These are phyloP conservation scores for Luzula sylvatica DNA, from an alignment of 176 grass and related monocot species.

Conservation along the genomic window DNA sequence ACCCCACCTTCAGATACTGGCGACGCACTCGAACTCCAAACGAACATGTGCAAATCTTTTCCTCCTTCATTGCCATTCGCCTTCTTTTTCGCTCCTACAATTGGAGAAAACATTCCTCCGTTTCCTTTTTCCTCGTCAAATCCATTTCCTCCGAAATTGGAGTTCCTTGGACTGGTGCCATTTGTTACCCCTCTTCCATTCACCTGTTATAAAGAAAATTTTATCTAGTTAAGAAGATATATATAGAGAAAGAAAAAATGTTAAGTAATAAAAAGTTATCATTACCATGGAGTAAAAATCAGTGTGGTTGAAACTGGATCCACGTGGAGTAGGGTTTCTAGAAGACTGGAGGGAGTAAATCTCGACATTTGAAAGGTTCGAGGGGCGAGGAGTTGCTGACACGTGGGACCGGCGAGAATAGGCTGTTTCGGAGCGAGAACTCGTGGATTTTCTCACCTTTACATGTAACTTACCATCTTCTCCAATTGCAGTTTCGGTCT, in stretches of 20 bases:
- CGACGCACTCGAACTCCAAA: slow-evolving; percentile 60
- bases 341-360: slow-evolving; percentile 91
- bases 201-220: neutral
- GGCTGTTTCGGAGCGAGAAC: slow-evolving; percentile 50
- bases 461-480: slow-evolving; percentile 43
- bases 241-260: too few relatives aligned
- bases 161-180: slow-evolving; percentile 23
- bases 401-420: slow-evolving; percentile 45
- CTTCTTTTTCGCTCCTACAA: slow-evolving; percentile 34
- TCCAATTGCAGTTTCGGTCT: slow-evolving; percentile 41
- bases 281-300: slow-evolving; percentile 82
- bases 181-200: neutral
- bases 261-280: neutral
- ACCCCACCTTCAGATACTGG: slow-evolving; percentile 34
- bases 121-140: slow-evolving; percentile 62
- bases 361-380: slow-evolving; percentile 78
- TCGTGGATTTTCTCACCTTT: slow-evolving; percentile 65
- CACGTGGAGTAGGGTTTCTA: slow-evolving; percentile 71
- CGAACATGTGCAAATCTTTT: slow-evolving; percentile 78
- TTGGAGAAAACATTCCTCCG: slow-evolving; percentile 25
- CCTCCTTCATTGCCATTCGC: slow-evolving; percentile 24
- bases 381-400: slow-evolving; percentile 38
- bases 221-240: neutral
- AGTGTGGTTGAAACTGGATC: slow-evolving; percentile 79
- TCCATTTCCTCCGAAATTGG: slow-evolving; percentile 23